phyloP scores from a whole-genome alignment of 2,329 filamentous ascomycete species.

The Beauveria asiatica region DNA sequence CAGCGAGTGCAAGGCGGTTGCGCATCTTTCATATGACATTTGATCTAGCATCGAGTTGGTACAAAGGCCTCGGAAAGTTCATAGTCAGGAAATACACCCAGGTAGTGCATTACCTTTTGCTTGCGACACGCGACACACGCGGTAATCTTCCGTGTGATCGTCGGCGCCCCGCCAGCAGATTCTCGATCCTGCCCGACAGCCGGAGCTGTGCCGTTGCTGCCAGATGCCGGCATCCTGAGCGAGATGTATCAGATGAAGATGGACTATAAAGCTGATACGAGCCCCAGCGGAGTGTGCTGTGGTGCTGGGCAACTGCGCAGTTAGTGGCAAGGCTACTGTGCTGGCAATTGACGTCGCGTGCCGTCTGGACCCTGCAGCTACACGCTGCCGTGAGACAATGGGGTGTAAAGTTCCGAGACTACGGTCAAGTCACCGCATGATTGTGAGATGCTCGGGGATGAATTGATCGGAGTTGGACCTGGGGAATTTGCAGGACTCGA shows the following conservation, averaged over 20 bases:
- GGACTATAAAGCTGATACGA: background rate
- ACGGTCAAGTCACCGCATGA: background rate
- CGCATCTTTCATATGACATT: constrained; percentile 31
- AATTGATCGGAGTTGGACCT: background rate
- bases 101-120: constrained; percentile 21
- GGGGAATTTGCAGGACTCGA: background rate
- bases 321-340: background rate
- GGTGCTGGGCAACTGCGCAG: background rate
- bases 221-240: constrained; percentile 2
- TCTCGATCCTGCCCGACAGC: background rate
- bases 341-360: background rate
- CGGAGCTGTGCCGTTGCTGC: background rate
- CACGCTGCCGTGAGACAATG: background rate
- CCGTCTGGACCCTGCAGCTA: background rate
- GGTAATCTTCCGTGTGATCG: constrained; percentile 25
- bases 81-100: background rate
- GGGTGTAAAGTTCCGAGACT: background rate
- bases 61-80: background rate
- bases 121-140: constrained; percentile 32
- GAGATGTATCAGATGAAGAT: background rate
- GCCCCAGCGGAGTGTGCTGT: background rate
- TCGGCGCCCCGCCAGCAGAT: constrained; percentile 16
- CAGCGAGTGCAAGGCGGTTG: constrained; percentile 31
- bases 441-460: background rate
- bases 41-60: constrained; percentile 20